A percentile compares a stretch with the other conserved stretches of the same genome.
Conservation (phyloP, 2,329 filamentous ascomycete species). For the Alternaria sp. region DNA sequence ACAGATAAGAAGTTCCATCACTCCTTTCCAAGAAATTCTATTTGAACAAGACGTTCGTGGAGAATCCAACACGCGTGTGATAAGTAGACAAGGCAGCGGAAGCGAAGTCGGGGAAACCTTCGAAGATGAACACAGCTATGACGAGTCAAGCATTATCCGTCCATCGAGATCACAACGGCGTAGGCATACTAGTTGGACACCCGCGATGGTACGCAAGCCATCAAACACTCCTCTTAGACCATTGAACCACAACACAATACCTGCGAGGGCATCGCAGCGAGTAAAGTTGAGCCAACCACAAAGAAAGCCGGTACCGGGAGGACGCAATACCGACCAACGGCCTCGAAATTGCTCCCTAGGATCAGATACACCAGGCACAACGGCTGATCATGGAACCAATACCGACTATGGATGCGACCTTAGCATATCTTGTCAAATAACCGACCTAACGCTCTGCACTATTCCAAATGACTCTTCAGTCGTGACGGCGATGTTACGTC, state of each 20-base stretch:
- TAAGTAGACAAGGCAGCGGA: slow-evolving; percentile 4
- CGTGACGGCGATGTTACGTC: neutral
- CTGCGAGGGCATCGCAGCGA: slow-evolving; percentile 7
- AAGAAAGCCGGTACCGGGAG: neutral
- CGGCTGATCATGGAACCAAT: neutral
- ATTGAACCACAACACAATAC: slow-evolving; percentile 7
- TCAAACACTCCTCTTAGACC: slow-evolving; percentile 13
- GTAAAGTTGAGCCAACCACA: slow-evolving; percentile 1
- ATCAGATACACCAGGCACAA: neutral
- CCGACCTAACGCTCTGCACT: slow-evolving; percentile 2
- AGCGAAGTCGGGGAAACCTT: slow-evolving; percentile 4
- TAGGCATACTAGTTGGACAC: neutral
- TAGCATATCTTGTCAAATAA: slow-evolving; percentile 8
- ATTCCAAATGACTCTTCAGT: slow-evolving; percentile 6
- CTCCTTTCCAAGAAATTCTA: slow-evolving; percentile 12
- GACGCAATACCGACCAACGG: neutral
- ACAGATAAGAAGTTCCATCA: slow-evolving; percentile 12
- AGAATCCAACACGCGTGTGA: neutral
- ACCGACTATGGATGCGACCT: neutral
- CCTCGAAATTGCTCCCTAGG: neutral
- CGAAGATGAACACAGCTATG: slow-evolving; percentile 4
- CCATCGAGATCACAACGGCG: neutral
- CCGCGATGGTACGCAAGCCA: neutral
- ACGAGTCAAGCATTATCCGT: neutral
- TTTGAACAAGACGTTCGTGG: neutral